Conservation (phyloP, 257 asterid species). For the Nicotiana undulata region DNA sequence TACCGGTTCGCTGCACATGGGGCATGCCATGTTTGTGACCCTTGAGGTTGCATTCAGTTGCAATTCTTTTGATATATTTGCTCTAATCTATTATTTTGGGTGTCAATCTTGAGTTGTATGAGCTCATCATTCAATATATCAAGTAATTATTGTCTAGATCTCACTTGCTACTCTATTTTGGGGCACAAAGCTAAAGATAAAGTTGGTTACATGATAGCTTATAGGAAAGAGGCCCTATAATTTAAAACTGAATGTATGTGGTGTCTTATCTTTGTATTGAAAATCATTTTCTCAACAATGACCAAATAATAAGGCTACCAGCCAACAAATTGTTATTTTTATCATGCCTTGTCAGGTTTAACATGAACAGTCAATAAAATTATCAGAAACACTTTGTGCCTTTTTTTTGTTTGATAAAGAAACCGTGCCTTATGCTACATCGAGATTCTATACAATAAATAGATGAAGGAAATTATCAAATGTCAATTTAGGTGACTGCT, state of each 20-base stretch:
- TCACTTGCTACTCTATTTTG: background rate
- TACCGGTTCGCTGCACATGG: conserved; percentile 99
- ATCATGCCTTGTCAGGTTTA: background rate
- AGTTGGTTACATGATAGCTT: background rate
- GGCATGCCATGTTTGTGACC: conserved; percentile 99
- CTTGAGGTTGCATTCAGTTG: conserved; percentile 61
- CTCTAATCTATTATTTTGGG: background rate
- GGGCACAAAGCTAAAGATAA: background rate
- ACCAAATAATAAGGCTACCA: background rate
- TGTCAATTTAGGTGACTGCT: background rate
- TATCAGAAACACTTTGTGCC: background rate
- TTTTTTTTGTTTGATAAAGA: background rate
- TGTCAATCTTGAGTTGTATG: background rate
- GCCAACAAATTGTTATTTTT: background rate
- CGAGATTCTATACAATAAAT: background rate
- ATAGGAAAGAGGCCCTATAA: background rate
- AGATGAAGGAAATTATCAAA: background rate
- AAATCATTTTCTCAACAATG: background rate
- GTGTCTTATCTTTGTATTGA: background rate
- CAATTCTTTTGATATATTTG: background rate
- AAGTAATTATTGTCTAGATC: background rate
- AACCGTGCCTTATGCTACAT: background rate
- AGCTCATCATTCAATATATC: background rate
- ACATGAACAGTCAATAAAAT: background rate
- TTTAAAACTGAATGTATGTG: background rate